Percentiles rank a stretch among this genome's conserved stretches.
phyloP scores from a whole-genome alignment of 176 grass and related monocot genomes.

The Bothriochloa decipiens region DNA sequence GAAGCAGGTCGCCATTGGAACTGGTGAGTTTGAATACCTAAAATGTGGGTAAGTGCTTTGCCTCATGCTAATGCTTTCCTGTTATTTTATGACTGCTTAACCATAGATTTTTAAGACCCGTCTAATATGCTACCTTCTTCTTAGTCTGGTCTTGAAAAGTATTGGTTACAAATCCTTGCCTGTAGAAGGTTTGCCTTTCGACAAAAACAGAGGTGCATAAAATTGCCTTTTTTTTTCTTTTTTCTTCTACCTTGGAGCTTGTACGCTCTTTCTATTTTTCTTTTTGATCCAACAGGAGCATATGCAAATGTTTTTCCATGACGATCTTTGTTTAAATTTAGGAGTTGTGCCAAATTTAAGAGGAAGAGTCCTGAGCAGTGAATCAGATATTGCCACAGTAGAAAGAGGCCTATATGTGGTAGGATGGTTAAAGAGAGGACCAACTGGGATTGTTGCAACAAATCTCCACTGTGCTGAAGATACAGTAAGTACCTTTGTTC shows the following conservation, averaged over 20 bases:
- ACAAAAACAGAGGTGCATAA: conserved; percentile 68
- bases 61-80: conserved; percentile 32
- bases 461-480: conserved; percentile 92
- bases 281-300: conserved; percentile 8
- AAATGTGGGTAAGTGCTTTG: conserved; percentile 73
- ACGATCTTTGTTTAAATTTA: conserved; percentile 36
- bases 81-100: conserved; percentile 17
- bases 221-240: neutral
- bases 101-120: neutral
- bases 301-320: neutral
- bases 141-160: conserved; percentile 88
- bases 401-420: conserved; percentile 78
- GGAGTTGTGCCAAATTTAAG: conserved; percentile 75
- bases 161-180: conserved; percentile 93
- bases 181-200: conserved; percentile 75
- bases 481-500: conserved; percentile 62
- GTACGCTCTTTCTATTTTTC: neutral
- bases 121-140: conserved; percentile 37
- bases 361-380: conserved; percentile 64
- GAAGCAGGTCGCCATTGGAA: conserved; percentile 74
- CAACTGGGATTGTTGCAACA: conserved; percentile 84
- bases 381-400: conserved; percentile 45
- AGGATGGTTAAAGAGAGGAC: conserved; percentile 98
- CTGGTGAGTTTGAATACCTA: conserved; percentile 77
- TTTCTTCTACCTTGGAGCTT: conserved; percentile 3